Evolutionary conservation across 352 stramenopile genomes (phyloP), one percentile per base, ranked within the genome.

Genomic region (Phytophthora ohioensis): DNA sequence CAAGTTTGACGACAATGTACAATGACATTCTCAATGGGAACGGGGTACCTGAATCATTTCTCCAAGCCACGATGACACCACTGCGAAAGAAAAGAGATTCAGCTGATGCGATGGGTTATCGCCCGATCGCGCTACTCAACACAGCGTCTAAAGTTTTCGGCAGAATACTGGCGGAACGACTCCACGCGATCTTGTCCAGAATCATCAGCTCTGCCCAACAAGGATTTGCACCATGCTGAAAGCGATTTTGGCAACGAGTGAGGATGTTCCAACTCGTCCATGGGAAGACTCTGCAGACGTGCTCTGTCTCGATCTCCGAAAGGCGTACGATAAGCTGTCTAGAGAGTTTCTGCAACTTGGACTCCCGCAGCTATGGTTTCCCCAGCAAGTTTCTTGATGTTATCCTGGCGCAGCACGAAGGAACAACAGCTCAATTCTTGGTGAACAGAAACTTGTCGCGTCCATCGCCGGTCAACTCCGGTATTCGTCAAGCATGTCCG

Each of bases 21-120:
- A 52, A 52, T 17, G 45, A 10, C 45, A 52, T 52, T 17, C 31
- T 52, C n/a, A 52, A 52, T 34, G 45, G 21, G 45, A 30, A 52
- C 12, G 45, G 45, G 31, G 45, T 52, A 10, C 45, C 45, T 34
- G 45, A 52, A 17, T 52, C 45, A 15, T 52, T 52, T 30, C 45
- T 52, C 4, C 45, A 52, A 52, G 45, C 42, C 42, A 30, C 42
- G 1, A 41, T 41, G 2, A 41, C 1, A 7, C 2, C 2, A 12
- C 36, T 41, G 7, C 7, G 36, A 11, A 11, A 41, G 36, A 41
- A 41, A 11, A 11, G 36, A 7, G 7, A 41, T 11, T 41, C 36
- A 41, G 36, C 36, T 7, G 36, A 41, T 41, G 36, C 36, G 36
- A 41, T 41, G 36, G 36, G 3, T 11, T 41, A 11, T 11, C 36